Percentiles rank a stretch among this genome's conserved stretches.
These are phyloP conservation scores for Boletus bicolor DNA, from an alignment of 768 basidiomycete species.

Conservation along the genomic window DNA sequence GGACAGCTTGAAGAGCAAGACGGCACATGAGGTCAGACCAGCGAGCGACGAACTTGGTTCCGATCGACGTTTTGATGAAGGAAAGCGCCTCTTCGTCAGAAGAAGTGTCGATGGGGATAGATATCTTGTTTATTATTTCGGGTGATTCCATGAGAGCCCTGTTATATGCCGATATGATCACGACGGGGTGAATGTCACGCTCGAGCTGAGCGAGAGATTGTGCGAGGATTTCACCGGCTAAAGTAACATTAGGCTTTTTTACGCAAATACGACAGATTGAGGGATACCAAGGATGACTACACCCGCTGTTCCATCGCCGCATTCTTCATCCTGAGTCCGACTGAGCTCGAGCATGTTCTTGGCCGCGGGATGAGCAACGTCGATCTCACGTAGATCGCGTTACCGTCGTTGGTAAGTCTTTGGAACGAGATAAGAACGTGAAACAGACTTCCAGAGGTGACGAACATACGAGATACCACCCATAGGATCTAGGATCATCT, in stretches of 20 bases:
- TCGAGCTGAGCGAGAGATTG: too few relatives aligned
- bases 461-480: slow-evolving; percentile 86
- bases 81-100: slow-evolving; percentile 91
- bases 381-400: slow-evolving; percentile 98
- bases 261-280: neutral
- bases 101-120: slow-evolving; percentile 84
- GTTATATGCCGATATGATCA: too few relatives aligned
- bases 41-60: slow-evolving; percentile 94
- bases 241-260: too few relatives aligned
- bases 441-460: neutral
- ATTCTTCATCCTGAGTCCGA: slow-evolving; percentile 97
- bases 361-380: slow-evolving; percentile 97
- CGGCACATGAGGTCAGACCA: slow-evolving; percentile 98
- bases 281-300: slow-evolving; percentile 91
- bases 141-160: too few relatives aligned
- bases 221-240: too few relatives aligned
- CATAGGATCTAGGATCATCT: slow-evolving; percentile 99
- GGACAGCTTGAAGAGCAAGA: slow-evolving; percentile 89
- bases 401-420: slow-evolving; percentile 99
- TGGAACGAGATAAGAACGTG: neutral
- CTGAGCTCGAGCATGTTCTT: slow-evolving; percentile 99
- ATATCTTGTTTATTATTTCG: too few relatives aligned
- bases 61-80: slow-evolving; percentile 97
- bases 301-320: slow-evolving; percentile 97
- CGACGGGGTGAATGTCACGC: too few relatives aligned